A percentile compares a stretch with the other conserved stretches of the same genome.
Evolutionary conservation across 2,329 filamentous ascomycete species (phyloP).

Genomic region (Didymella sp.): DNA sequence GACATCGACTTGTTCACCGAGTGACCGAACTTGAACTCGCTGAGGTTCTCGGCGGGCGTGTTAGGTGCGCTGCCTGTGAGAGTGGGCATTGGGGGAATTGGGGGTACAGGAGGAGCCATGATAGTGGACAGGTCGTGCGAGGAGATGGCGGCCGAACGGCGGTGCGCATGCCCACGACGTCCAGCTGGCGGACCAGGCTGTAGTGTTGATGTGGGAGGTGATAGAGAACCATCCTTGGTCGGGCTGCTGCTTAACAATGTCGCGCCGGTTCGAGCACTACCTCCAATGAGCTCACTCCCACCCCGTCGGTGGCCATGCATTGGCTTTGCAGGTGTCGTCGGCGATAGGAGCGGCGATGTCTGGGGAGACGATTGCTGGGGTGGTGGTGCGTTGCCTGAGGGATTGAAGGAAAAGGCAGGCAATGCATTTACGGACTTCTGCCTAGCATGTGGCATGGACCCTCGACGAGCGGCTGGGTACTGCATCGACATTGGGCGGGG

Average conservation of each 20-base stretch:
- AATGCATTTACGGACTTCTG: constrained; percentile 54
- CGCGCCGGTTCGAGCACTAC: constrained; percentile 62
- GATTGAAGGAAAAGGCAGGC: constrained; percentile 59
- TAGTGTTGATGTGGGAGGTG: constrained; percentile 60
- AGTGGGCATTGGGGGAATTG: constrained; percentile 61
- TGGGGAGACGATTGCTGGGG: constrained; percentile 44
- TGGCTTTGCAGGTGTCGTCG: constrained; percentile 60
- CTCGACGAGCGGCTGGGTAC: constrained; percentile 44
- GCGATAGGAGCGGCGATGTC: constrained; percentile 48
- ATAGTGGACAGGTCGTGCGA: constrained; percentile 79
- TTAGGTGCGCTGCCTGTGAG: constrained; percentile 68
- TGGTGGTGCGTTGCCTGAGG: constrained; percentile 48
- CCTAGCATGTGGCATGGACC: constrained; percentile 45
- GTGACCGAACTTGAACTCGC: constrained; percentile 45
- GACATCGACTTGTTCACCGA: constrained; percentile 48
- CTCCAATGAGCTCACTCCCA: constrained; percentile 86
- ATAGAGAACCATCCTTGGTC: constrained; percentile 68
- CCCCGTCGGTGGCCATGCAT: constrained; percentile 72
- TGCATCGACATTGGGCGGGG: constrained; percentile 50
- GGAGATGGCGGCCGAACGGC: constrained; percentile 81
- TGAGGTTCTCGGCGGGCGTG: constrained; percentile 63
- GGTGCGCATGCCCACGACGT: constrained; percentile 77
- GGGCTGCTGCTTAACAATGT: constrained; percentile 72
- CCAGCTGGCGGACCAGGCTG: constrained; percentile 58
- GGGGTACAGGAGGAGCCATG: constrained; percentile 66